These are phyloP conservation scores for Taxillus chinensis DNA, from an alignment of 164 flowering plant species.

Conservation along the genomic window DNA sequence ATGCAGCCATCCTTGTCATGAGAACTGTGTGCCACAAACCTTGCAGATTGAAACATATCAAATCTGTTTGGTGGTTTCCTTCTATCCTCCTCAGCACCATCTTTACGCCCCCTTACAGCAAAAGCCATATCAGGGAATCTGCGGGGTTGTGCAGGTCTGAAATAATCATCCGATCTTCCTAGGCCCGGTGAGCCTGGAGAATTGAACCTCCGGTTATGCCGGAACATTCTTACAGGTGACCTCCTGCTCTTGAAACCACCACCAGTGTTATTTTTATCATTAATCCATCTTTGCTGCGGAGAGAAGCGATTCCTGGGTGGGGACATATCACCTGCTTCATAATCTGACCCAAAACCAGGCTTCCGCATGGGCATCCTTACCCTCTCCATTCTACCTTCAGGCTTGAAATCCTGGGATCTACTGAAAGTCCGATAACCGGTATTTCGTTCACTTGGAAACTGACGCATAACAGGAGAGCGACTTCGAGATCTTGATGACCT, in stretches of 20 bases:
- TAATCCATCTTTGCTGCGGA: constrained; percentile 19
- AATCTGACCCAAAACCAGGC: constrained; percentile 14
- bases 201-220: constrained; percentile 17
- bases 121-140: constrained; percentile 13
- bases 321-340: constrained; percentile 14
- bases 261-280: constrained; percentile 10
- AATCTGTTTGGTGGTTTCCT: constrained; percentile 13
- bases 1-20: not conserved
- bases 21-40: not conserved
- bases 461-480: constrained; percentile 17
- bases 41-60: constrained; percentile 13
- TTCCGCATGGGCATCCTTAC: constrained; percentile 21
- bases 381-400: constrained; percentile 16
- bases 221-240: constrained; percentile 18
- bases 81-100: constrained; percentile 11
- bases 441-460: constrained; percentile 12
- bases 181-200: constrained; percentile 9
- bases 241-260: constrained; percentile 19
- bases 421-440: constrained; percentile 11
- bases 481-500: constrained; percentile 20
- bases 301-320: constrained; percentile 16
- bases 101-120: constrained; percentile 11
- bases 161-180: constrained; percentile 13
- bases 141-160: constrained; percentile 10
- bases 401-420: constrained; percentile 21